phyloP scores from a whole-genome alignment of 2,329 filamentous ascomycete species.

The Cladosporium sp. region DNA sequence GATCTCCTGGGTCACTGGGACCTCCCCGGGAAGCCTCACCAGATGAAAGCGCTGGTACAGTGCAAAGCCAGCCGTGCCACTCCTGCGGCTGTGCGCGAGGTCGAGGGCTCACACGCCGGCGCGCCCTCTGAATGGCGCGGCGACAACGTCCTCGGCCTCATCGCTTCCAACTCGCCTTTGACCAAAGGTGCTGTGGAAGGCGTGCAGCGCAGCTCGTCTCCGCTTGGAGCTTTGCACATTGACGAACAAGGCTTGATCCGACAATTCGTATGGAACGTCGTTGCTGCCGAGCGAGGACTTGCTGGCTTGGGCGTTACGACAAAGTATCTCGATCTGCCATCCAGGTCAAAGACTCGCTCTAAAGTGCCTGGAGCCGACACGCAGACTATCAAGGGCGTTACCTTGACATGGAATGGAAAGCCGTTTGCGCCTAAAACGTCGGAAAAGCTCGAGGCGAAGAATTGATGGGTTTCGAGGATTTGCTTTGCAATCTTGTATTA shows the following conservation, averaged over 20 bases:
- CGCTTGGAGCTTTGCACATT: conserved; percentile 68
- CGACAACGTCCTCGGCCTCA: conserved; percentile 61
- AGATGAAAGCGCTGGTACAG: conserved; percentile 51
- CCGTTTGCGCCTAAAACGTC: no score
- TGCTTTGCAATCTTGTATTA: no score
- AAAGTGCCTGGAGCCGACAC: background rate
- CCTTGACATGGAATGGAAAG: conserved; percentile 27
- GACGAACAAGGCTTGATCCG: conserved; percentile 53
- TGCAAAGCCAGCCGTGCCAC: conserved; percentile 60
- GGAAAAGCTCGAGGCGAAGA: no score
- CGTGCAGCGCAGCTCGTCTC: conserved; percentile 61
- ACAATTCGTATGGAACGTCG: conserved; percentile 71
- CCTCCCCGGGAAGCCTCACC: conserved; percentile 41
- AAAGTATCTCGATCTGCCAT: conserved; percentile 15
- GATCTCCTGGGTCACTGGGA: conserved; percentile 71
- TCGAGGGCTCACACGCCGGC: conserved; percentile 72
- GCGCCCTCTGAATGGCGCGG: conserved; percentile 71
- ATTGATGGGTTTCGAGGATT: no score
- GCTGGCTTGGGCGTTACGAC: conserved; percentile 43
- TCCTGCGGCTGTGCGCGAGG: conserved; percentile 65
- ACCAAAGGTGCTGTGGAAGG: conserved; percentile 76
- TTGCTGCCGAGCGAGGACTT: conserved; percentile 59
- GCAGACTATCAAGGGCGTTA: conserved; percentile 17
- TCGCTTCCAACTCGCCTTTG: conserved; percentile 65
- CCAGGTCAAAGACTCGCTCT: no score